phyloP scores from a whole-genome alignment of 306 rosid genomes.

The Ochetophila trinervis region DNA sequence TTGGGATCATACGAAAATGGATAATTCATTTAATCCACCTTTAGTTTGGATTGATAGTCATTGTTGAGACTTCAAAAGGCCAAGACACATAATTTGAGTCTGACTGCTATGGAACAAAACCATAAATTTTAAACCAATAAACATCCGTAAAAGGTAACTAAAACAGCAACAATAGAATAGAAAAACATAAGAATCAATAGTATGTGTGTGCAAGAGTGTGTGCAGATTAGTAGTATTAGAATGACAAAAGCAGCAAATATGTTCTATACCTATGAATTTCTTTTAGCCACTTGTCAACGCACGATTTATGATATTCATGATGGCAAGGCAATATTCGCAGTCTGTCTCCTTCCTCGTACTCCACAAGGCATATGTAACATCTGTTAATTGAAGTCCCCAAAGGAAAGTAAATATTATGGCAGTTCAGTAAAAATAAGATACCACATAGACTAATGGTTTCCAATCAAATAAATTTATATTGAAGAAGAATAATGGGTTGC shows the following conservation, averaged over 20 bases:
- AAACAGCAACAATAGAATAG: neutral
- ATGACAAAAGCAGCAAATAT: neutral
- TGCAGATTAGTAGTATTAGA: conserved; percentile 4
- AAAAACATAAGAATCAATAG: neutral
- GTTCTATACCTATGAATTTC: conserved; percentile 85
- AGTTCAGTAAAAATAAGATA: neutral
- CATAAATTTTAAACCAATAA: too few relatives aligned
- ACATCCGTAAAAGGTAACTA: too few relatives aligned
- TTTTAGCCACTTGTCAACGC: conserved; percentile 98
- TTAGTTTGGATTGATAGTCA: too few relatives aligned
- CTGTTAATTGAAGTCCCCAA: conserved; percentile 36
- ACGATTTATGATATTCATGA: conserved; percentile 85
- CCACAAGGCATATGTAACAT: conserved; percentile 98
- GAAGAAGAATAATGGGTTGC: neutral
- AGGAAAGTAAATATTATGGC: conserved; percentile 1
- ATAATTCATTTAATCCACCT: too few relatives aligned
- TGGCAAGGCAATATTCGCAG: conserved; percentile 87
- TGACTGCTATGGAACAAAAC: too few relatives aligned
- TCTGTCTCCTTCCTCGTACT: conserved; percentile 93
- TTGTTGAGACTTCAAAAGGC: too few relatives aligned
- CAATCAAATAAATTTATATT: neutral
- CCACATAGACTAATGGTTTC: neutral
- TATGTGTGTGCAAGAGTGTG: neutral
- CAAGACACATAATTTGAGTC: too few relatives aligned
- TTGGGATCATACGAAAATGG: too few relatives aligned